phyloP scores from a whole-genome alignment of 1,139 yeast species.

The Debaryomycetaceae sp. region DNA sequence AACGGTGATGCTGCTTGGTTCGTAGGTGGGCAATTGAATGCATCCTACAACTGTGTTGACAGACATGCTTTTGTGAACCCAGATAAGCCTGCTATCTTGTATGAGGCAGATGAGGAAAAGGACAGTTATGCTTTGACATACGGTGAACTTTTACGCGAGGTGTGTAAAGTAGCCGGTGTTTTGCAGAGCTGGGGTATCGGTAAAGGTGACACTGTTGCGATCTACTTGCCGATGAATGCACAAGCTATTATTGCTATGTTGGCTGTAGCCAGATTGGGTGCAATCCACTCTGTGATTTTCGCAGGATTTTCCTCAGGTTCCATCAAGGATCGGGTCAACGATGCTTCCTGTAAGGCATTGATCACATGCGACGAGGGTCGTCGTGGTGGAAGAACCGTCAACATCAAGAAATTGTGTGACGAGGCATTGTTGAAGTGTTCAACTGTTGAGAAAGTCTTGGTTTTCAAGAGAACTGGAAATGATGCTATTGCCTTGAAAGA shows the following conservation, averaged over 20 bases:
- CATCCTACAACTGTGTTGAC: conserved; percentile 94
- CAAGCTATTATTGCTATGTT: conserved; percentile 93
- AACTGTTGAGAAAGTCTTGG: conserved; percentile 76
- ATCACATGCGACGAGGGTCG: conserved; percentile 96
- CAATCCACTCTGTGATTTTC: conserved; percentile 92
- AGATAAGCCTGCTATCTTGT: conserved; percentile 82
- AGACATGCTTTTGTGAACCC: conserved; percentile 90
- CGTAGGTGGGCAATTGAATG: conserved; percentile 88
- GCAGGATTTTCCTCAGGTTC: conserved; percentile 98
- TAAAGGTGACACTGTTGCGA: conserved; percentile 95
- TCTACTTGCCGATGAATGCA: conserved; percentile 95
- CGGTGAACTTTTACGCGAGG: conserved; percentile 83
- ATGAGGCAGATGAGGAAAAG: conserved; percentile 90
- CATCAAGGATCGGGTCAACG: conserved; percentile 82
- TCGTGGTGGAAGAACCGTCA: conserved; percentile 92
- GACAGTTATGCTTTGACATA: conserved; percentile 75
- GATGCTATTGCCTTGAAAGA: conserved; percentile 60
- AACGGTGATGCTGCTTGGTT: conserved; percentile 93
- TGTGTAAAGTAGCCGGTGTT: conserved; percentile 85
- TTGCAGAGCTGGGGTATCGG: conserved; percentile 81
- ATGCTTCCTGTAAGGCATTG: conserved; percentile 84
- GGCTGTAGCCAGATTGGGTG: conserved; percentile 94
- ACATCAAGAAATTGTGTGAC: conserved; percentile 91
- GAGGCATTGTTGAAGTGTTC: conserved; percentile 84
- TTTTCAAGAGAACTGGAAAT: conserved; percentile 81